A percentile compares a stretch with the other conserved stretches of the same genome.
Conservation (phyloP, 257 asterid genomes). For the Primulina huaijiensis region DNA sequence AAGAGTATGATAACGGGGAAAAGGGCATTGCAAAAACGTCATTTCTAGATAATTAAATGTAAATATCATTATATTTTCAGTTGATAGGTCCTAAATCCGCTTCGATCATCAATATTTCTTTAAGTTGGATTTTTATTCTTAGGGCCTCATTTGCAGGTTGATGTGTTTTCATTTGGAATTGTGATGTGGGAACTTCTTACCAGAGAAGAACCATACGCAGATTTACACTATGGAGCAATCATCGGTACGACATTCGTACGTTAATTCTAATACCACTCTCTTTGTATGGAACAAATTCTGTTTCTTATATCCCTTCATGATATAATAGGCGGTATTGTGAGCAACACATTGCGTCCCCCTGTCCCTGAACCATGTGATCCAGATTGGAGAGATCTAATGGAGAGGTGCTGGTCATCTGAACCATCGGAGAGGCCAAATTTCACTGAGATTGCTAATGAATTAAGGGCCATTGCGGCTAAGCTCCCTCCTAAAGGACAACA, state of each 20-base stretch:
- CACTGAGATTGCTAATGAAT: constrained; percentile 66
- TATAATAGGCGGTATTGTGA: constrained; percentile 82
- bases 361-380: constrained; percentile 79
- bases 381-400: constrained; percentile 82
- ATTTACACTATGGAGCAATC: constrained; percentile 93
- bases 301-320: background rate
- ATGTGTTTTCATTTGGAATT: constrained; percentile 89
- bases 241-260: constrained; percentile 48
- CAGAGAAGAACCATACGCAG: constrained; percentile 92
- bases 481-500: constrained; percentile 65
- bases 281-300: background rate
- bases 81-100: background rate
- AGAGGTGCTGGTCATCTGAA: constrained; percentile 93
- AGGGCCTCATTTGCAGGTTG: constrained; percentile 52
- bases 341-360: constrained; percentile 85
- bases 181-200: constrained; percentile 99
- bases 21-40: background rate
- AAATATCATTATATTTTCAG: background rate
- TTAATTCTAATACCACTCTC: background rate
- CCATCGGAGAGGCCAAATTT: constrained; percentile 86
- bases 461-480: constrained; percentile 74
- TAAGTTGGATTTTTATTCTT: background rate
- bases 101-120: background rate
- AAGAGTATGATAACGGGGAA: no score
- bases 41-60: background rate